These are phyloP conservation scores for Verticillium dahliae DNA, from an alignment of 2,329 filamentous ascomycete genomes.

Conservation along the genomic window DNA sequence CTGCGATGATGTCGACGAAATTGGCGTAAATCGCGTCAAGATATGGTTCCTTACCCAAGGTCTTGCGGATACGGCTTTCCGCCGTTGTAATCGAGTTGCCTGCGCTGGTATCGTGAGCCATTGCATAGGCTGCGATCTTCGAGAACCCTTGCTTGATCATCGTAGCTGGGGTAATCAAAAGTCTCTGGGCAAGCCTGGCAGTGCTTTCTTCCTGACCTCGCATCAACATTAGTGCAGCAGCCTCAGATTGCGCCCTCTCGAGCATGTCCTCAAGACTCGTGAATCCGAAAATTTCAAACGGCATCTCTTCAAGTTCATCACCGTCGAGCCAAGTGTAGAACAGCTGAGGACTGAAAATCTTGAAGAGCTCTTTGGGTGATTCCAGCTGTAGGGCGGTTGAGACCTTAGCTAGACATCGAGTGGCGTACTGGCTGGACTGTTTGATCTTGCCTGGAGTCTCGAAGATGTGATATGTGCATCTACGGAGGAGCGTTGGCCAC, in stretches of 20 bases:
- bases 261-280: constrained; percentile 61
- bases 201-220: constrained; percentile 62
- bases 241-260: constrained; percentile 65
- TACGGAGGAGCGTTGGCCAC: constrained; percentile 81
- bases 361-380: constrained; percentile 66
- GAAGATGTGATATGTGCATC: constrained; percentile 89
- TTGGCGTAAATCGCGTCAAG: constrained; percentile 56
- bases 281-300: constrained; percentile 82
- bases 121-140: constrained; percentile 75
- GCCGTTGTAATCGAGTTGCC: constrained; percentile 42
- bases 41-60: constrained; percentile 62
- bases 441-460: constrained; percentile 75
- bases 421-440: constrained; percentile 62
- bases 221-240: constrained; percentile 77
- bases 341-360: constrained; percentile 79
- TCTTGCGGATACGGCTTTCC: constrained; percentile 60
- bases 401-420: constrained; percentile 61
- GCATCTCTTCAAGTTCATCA: constrained; percentile 63
- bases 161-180: constrained; percentile 47
- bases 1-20: constrained; percentile 70
- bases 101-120: constrained; percentile 64
- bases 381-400: constrained; percentile 58
- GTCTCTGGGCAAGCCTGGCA: constrained; percentile 48
- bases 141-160: constrained; percentile 66
- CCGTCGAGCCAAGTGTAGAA: constrained; percentile 82